phyloP scores from a whole-genome alignment of 495 filamentous ascomycete genomes.

The Viridothelium virens region DNA sequence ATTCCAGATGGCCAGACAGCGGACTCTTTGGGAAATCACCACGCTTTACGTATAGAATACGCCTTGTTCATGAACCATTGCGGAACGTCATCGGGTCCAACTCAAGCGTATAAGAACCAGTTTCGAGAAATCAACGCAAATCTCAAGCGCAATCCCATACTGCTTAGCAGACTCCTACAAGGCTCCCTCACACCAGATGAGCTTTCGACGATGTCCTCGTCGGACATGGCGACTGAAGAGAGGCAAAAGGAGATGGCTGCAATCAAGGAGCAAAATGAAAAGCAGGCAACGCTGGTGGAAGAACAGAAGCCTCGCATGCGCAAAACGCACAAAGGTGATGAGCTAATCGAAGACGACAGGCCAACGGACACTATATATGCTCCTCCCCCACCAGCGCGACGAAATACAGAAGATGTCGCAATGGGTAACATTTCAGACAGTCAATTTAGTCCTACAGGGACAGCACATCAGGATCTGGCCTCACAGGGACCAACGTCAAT shows the following conservation, averaged over 20 bases:
- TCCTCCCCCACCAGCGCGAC: constrained; percentile 7
- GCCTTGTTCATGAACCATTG: constrained; percentile 51
- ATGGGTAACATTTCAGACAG: background rate
- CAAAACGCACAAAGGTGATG: constrained; percentile 92
- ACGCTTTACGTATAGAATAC: constrained; percentile 69
- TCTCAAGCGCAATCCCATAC: constrained; percentile 73
- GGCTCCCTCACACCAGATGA: constrained; percentile 59
- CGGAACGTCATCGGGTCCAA: constrained; percentile 33
- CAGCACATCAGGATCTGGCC: background rate
- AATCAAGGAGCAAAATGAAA: constrained; percentile 71
- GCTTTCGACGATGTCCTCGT: constrained; percentile 72
- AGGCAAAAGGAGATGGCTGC: constrained; percentile 67
- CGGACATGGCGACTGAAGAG: constrained; percentile 88
- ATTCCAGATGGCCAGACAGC: constrained; percentile 47
- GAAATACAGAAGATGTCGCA: constrained; percentile 9
- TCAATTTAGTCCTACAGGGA: background rate
- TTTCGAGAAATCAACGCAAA: constrained; percentile 66
- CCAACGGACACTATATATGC: background rate
- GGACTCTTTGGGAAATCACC: constrained; percentile 45
- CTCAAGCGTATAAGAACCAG: constrained; percentile 51
- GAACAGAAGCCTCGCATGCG: constrained; percentile 72
- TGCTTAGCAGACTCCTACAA: constrained; percentile 66
- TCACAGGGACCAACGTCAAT: constrained; percentile 5
- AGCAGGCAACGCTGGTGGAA: constrained; percentile 76
- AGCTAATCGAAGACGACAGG: constrained; percentile 66